Evolutionary conservation across 1,139 yeast genomes (phyloP), one percentile per base, ranked within the genome.

Genomic region (Nadsonia starkeyi-henricii): DNA sequence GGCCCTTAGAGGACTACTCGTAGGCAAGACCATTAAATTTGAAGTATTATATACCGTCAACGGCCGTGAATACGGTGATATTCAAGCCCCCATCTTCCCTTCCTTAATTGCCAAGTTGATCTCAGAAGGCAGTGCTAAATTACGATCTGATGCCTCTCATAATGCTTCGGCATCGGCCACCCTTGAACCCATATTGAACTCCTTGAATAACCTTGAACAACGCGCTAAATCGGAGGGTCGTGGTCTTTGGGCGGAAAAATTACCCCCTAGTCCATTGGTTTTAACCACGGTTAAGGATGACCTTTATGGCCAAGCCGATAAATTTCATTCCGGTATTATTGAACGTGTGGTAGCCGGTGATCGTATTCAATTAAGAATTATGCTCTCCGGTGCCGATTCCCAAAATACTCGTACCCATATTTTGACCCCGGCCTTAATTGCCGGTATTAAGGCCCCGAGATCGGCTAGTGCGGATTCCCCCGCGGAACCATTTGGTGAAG

Each of bases 261-360:
- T 53, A 12, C 63, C 42, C 26, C n/a, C 44, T 58, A n/a, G 49
- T 7, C 45, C 54, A 7, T 21, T 55, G 9, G 48, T 50, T 3
- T 50, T 52, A 15, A 50, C 53, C 13, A 47, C 64, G 15, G 63
- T 74, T 47, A 65, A 67, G 43, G 50, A 62, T 4, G 61, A 59
- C 12, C 65, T 73, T 43, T 64, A 70, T 49, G 64, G 63, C 30
- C 50, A 53, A 20, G 43, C 48, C 19, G 53, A 52, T 23, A 52
- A 63, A 26, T 77, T 81, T 37, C 64, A 78, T 52, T 68, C 72
- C 18, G 72, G 82, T 20, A 73, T 85, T 51, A 79, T 85, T 33
- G 95, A 85, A 63, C 78, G 75, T 57, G 93, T 82, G 20, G 72
- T 85, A 51, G 71, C 81, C 55, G 95, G 95, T 47, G 95, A 86